Conservation (phyloP, 148 eudicot genomes). For the Spergularia bocconei region DNA sequence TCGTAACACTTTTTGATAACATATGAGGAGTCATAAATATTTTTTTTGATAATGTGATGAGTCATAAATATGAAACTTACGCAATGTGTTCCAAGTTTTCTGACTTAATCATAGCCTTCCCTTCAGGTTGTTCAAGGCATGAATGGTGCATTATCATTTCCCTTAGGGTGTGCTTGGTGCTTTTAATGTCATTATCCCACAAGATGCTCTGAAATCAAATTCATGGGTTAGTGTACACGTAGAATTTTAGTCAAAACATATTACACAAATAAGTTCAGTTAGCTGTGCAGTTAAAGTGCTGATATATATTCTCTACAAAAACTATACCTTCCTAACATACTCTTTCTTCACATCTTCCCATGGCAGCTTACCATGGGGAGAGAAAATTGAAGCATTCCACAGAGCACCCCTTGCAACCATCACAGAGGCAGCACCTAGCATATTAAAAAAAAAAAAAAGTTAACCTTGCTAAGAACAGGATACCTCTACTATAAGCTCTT, state of each 20-base stretch:
- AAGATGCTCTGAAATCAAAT: constrained; percentile 63
- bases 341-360: constrained; percentile 73
- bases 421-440: constrained; percentile 75
- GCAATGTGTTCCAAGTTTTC: constrained; percentile 65
- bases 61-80: constrained; percentile 41
- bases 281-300: background rate
- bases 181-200: constrained; percentile 85
- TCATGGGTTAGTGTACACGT: background rate
- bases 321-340: constrained; percentile 76
- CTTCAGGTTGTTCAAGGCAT: constrained; percentile 70
- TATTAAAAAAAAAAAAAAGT: background rate
- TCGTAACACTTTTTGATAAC: no score
- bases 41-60: no score
- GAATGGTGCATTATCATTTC: constrained; percentile 87
- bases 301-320: background rate
- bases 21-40: background rate
- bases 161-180: constrained; percentile 76
- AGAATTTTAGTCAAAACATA: background rate
- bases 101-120: constrained; percentile 71
- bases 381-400: constrained; percentile 90
- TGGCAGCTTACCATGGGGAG: constrained; percentile 62
- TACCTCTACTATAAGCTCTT: no score
- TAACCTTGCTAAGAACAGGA: background rate
- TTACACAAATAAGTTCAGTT: background rate
- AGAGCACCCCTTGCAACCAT: constrained; percentile 96